Base-by-base conservation (phyloP, 2,329 filamentous ascomycete species). In the Didymella glomerata region DNA sequence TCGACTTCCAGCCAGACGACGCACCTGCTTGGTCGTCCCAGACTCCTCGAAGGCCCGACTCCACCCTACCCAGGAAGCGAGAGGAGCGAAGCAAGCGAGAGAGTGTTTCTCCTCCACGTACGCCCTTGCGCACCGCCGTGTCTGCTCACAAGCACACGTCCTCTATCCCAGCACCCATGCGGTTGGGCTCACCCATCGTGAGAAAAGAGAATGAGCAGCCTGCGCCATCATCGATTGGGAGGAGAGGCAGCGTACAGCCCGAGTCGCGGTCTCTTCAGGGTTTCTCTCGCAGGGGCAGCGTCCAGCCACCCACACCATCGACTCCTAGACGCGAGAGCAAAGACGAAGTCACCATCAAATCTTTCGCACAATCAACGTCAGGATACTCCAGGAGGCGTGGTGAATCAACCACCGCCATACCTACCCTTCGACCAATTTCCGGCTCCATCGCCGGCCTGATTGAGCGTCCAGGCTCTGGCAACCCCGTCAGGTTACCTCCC, bases 401-500 rank as follows among this genome's bases (percentile, higher is more conserved):
- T 30, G 78, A 81, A 44, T 79, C 75, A 13, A 65, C 79, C 20
- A 82, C 83, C 7, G 78, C 76, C 63, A 85, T 86, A 57, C 83
- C 84, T 6, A 81, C 79, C 36, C 74, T 82, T 52, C 44, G 56
- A n/a, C 56, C 56, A 1, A 73, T 67, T 41, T 83, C 73, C 81
- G 71, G 72, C 18, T 54, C 59, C 2, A 61, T 66, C 16, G 70
- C 74, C 14, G 80, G 89, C 80, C 69, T 86, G 0, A 78, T 78
- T 6, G 81, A 83, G 63, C 78, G 80, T 18, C 78, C 78, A 8
- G 80, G 75, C n/a, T 78, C 79, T n/a, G 81, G 78, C n/a, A 83
- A 83, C 64, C 79, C 80, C 2, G 78, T 84, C 60, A 89, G 87
- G 65, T 81, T 92, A 32, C 87, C 90, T 11, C 83, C 78, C 11